phyloP scores from a whole-genome alignment of 2,329 filamentous ascomycete species.

The Tolypocladium capitatum region DNA sequence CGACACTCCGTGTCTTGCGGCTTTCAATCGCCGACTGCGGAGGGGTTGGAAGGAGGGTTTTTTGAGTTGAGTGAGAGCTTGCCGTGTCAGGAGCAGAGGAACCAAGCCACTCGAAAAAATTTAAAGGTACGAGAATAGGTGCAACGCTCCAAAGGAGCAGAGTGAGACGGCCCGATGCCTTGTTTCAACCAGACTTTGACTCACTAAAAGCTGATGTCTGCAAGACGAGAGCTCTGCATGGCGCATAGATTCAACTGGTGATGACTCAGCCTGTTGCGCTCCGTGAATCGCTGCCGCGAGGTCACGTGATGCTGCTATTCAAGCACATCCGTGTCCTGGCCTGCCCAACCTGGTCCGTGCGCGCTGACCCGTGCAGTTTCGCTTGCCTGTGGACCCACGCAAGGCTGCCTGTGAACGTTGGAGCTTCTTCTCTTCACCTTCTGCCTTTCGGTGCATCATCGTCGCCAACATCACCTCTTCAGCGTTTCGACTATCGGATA shows the following conservation, averaged over 20 bases:
- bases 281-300: not conserved
- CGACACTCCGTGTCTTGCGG: not conserved
- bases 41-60: not conserved
- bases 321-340: not conserved
- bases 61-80: not conserved
- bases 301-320: not conserved
- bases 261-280: not conserved
- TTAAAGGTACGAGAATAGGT: not conserved
- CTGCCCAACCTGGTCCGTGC: slow-evolving; percentile 2
- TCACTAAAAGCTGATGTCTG: not conserved
- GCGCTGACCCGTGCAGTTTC: not conserved
- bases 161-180: not conserved
- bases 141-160: not conserved
- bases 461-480: not conserved
- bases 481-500: not conserved
- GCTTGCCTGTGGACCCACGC: not conserved
- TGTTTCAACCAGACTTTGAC: not conserved
- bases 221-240: not conserved
- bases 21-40: not conserved
- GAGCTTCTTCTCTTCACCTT: slow-evolving; percentile 2
- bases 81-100: too few relatives aligned
- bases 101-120: not conserved
- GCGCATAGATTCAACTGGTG: not conserved
- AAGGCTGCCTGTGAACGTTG: slow-evolving; percentile 4
- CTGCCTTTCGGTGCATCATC: not conserved